phyloP scores from a whole-genome alignment of 768 basidiomycete species.

The Naematelia encephala region DNA sequence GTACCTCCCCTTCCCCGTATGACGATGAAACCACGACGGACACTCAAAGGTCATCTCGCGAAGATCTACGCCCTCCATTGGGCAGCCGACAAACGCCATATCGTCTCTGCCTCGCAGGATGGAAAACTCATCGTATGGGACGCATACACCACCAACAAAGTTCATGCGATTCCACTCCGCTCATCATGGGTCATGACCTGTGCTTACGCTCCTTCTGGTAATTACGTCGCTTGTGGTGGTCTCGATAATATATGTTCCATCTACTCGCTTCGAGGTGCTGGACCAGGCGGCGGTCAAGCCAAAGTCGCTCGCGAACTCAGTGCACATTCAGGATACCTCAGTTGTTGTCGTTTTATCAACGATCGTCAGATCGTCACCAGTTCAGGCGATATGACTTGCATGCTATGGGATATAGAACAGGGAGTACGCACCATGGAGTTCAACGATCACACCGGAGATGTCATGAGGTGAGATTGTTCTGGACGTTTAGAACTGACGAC shows the following conservation, averaged over 20 bases:
- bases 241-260: conserved; percentile 99
- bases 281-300: conserved; percentile 56
- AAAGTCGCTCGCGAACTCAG: conserved; percentile 91
- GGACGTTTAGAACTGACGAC: conserved; percentile 5
- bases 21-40: conserved; percentile 91
- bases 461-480: conserved; percentile 74
- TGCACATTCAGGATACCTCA: conserved; percentile 96
- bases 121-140: conserved; percentile 99
- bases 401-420: conserved; percentile 99
- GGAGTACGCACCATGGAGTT: conserved; percentile 98
- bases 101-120: conserved; percentile 99
- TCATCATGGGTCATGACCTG: conserved; percentile 99
- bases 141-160: conserved; percentile 99
- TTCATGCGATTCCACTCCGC: conserved; percentile 95
- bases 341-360: conserved; percentile 97
- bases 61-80: conserved; percentile 99
- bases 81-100: conserved; percentile 93
- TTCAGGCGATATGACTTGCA: conserved; percentile 99
- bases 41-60: conserved; percentile 93
- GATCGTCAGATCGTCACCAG: conserved; percentile 97
- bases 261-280: conserved; percentile 76
- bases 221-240: conserved; percentile 97
- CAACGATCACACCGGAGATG: conserved; percentile 98
- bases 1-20: conserved; percentile 93
- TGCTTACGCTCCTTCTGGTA: conserved; percentile 94